These are phyloP conservation scores for Alternaria novae-zelandiae DNA, from an alignment of 2,329 filamentous ascomycete species.

Conservation along the genomic window DNA sequence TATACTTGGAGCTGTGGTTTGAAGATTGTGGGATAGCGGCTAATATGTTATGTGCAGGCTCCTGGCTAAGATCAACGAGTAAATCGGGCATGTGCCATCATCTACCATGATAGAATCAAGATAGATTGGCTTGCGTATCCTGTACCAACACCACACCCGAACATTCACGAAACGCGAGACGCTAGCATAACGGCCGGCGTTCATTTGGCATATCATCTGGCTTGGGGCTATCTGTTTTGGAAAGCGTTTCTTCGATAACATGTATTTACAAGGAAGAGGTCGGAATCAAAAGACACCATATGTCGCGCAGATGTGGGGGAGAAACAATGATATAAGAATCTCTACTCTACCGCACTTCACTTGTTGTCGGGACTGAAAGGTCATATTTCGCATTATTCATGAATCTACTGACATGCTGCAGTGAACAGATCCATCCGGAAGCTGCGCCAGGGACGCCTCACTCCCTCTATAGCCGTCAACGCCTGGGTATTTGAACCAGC, in stretches of 20 bases:
- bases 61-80: constrained; percentile 99
- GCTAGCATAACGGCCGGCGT: constrained; percentile 41
- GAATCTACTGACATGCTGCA: neutral
- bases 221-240: constrained; percentile 25
- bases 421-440: neutral
- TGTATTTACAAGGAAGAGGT: constrained; percentile 23
- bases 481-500: neutral
- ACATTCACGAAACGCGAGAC: constrained; percentile 21
- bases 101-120: neutral
- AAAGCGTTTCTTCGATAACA: constrained; percentile 17
- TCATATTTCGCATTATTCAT: constrained; percentile 9
- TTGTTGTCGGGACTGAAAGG: neutral
- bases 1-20: neutral
- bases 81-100: constrained; percentile 39
- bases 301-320: constrained; percentile 7
- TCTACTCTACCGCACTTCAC: constrained; percentile 16
- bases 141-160: constrained; percentile 37
- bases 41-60: constrained; percentile 66
- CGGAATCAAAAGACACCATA: neutral
- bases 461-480: neutral
- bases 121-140: constrained; percentile 27
- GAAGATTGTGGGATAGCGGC: neutral
- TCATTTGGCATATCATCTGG: constrained; percentile 30
- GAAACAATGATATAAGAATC: constrained; percentile 24
- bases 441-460: neutral